Evolutionary conservation across 1,139 yeast genomes (phyloP).

Genomic region (Debaryomycetaceae sp.): DNA sequence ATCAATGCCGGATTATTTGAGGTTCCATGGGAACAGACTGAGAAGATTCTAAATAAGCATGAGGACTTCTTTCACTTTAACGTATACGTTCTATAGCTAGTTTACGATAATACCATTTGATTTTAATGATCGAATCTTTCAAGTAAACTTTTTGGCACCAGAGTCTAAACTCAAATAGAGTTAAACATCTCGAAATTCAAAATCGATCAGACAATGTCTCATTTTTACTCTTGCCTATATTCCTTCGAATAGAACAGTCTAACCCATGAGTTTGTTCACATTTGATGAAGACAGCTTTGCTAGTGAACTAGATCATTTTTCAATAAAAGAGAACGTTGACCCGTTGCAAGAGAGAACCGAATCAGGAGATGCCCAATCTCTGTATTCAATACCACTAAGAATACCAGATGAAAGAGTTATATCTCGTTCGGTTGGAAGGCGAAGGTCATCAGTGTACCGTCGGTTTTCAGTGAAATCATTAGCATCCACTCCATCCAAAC

Average conservation of each 20-base stretch:
- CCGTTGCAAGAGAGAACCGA: constrained; percentile 1
- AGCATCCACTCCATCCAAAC: constrained; percentile 15
- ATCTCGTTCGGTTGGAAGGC: constrained; percentile 7
- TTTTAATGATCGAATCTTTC: too few relatives aligned
- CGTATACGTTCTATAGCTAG: constrained; percentile 30
- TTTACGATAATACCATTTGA: too few relatives aligned
- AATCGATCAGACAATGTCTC: too few relatives aligned
- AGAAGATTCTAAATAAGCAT: constrained; percentile 34
- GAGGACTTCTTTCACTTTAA: constrained; percentile 25
- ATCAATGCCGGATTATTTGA: constrained; percentile 78
- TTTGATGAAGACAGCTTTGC: constrained; percentile 21
- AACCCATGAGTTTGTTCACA: constrained; percentile 10
- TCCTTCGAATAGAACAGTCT: too few relatives aligned
- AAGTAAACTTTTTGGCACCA: too few relatives aligned
- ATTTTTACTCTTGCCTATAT: too few relatives aligned
- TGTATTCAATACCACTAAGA: background rate
- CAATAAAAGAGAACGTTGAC: constrained; percentile 1
- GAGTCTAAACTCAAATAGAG: too few relatives aligned
- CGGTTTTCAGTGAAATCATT: constrained; percentile 18
- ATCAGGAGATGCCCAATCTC: constrained; percentile 5
- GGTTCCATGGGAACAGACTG: constrained; percentile 77
- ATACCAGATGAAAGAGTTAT: background rate
- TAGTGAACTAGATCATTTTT: constrained; percentile 6
- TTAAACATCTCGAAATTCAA: too few relatives aligned
- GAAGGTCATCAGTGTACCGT: constrained; percentile 22